Evolutionary conservation across 768 basidiomycete species (phyloP), one percentile per base, ranked within the genome.

Genomic region (Boletus bicolor): DNA sequence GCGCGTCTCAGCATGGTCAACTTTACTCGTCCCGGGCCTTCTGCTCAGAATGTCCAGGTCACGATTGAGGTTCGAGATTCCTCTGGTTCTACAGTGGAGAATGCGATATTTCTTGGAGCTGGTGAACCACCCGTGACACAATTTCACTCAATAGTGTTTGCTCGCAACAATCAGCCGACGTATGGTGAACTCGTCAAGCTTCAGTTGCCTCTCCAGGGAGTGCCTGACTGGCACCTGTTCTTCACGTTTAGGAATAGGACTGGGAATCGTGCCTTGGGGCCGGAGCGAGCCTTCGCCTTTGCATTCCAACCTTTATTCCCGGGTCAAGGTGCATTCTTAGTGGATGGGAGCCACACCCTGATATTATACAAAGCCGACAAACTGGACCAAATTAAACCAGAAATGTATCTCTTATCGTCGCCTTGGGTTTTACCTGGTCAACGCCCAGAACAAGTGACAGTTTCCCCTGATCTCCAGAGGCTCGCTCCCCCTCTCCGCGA

Each of bases 131-230:
- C 81, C 4, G 76, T 93, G 60, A 81, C 87, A 2, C 83, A 87
- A 39, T 98, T 90, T 72, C 82, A 91, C 67, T 97, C 95, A 10
- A 86, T 95, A 76, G 91, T 98, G 36, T 96, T 96, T 72, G 81
- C 86, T 59, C 83, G 88, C 36, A 96, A 89, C 67, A 89, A 84
- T 58, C 84, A 88, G 61, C 96, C 96, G 1, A 96, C 92, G 1
- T 98, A 86, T 68, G 91, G 92, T 36, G 96, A 98, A 72, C 81
- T 98, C 45, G 81, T 98, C 72, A 98, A 98, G 71, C 75, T 98
- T 15, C 80, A 83, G 57, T 72, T 98, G 9, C 88, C 91, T 21
- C 72, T 77, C 12, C 77, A 84, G 9, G 81, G 82, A 8, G 78
- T 86, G 38, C 84, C 86, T 2, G 79, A 84, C 41, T 94, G 91